These are phyloP conservation scores for Neocallimastix lanati DNA, from an alignment of 192 early-diverging fungal genomes.

Conservation along the genomic window DNA sequence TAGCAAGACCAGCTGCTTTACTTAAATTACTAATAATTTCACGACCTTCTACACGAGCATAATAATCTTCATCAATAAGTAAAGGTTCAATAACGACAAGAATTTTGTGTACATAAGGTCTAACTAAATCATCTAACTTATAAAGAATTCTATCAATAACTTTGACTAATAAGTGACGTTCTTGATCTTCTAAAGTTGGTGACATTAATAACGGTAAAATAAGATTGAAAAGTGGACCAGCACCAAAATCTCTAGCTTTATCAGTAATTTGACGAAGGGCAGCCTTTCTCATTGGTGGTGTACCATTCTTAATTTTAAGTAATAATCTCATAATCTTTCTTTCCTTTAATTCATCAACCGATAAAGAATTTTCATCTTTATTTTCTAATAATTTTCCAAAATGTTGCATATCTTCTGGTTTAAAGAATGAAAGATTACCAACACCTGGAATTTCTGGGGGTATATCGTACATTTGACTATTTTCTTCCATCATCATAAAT, in stretches of 20 bases:
- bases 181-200: conserved; percentile 92
- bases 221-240: conserved; percentile 87
- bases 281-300: conserved; percentile 78
- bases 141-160: conserved; percentile 92
- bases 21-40: conserved; percentile 94
- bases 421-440: conserved; percentile 75
- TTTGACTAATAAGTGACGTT: conserved; percentile 93
- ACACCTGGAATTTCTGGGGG: conserved; percentile 77
- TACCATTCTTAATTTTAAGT: conserved; percentile 96
- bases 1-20: conserved; percentile 90
- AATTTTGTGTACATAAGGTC: conserved; percentile 94
- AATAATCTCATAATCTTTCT: conserved; percentile 88
- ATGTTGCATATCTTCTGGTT: conserved; percentile 91
- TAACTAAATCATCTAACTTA: conserved; percentile 87
- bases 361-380: conserved; percentile 56
- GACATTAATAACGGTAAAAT: conserved; percentile 92
- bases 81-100: conserved; percentile 97
- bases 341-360: conserved; percentile 77
- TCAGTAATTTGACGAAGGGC: conserved; percentile 90
- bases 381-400: conserved; percentile 82
- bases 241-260: conserved; percentile 84
- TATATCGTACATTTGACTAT: conserved; percentile 40
- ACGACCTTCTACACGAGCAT: conserved; percentile 87
- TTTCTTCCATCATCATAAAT: conserved; percentile 77
- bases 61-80: conserved; percentile 93